Conservation (phyloP, 176 grass and related monocot species). For the Oryza meridionalis region DNA sequence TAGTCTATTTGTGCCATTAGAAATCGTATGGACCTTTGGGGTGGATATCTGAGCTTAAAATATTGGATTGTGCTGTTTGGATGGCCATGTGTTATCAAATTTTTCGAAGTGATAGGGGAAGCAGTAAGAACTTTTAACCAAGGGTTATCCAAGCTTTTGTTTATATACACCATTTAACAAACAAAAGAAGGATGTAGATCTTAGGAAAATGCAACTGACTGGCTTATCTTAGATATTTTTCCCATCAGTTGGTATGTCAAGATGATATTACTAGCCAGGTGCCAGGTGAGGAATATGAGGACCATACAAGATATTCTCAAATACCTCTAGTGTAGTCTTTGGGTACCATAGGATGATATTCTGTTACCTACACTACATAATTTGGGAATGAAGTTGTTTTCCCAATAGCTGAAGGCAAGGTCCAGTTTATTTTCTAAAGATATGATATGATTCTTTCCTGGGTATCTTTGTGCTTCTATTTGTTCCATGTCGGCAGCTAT, state of each 20-base stretch:
- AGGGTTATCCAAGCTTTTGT: conserved; percentile 1
- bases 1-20: not conserved
- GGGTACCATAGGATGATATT: not conserved
- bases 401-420: not conserved
- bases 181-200: conserved; percentile 1
- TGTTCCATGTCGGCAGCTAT: not conserved
- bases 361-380: not conserved
- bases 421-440: not conserved
- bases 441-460: not conserved
- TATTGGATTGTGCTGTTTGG: not conserved
- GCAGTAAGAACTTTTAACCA: not conserved
- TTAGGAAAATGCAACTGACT: not conserved
- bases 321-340: conserved; percentile 16
- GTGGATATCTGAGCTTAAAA: not conserved
- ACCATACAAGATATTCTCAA: not conserved
- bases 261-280: not conserved
- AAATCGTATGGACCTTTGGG: not conserved
- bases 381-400: not conserved
- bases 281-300: not conserved
- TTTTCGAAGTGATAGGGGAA: not conserved
- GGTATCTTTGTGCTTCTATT: not conserved
- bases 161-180: not conserved
- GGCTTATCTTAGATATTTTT: conserved; percentile 3
- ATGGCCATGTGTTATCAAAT: not conserved
- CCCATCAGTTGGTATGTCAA: not conserved